Evolutionary conservation across 192 early-diverging fungal species (phyloP).

Genomic region (Dimargaris xerosporica): DNA sequence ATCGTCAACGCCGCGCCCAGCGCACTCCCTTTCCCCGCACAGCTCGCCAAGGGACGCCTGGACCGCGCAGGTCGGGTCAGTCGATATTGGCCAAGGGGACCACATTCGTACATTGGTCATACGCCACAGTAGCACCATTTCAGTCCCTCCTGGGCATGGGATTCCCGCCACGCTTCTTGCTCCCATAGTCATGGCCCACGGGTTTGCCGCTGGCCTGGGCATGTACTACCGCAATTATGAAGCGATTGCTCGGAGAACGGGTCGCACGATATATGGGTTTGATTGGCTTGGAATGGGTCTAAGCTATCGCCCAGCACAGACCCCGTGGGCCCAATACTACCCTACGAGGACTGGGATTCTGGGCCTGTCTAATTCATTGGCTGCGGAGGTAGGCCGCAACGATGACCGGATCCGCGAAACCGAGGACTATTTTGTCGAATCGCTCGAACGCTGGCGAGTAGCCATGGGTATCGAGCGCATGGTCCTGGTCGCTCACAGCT

Average conservation of each 20-base stretch:
- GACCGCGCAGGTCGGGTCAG: neutral
- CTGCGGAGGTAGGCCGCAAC: conserved; percentile 25
- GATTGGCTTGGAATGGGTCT: conserved; percentile 97
- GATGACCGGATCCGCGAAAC: conserved; percentile 33
- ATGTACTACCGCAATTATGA: conserved; percentile 29
- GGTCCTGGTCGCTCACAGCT: conserved; percentile 66
- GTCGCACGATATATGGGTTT: conserved; percentile 21
- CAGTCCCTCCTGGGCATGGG: neutral
- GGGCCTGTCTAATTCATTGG: neutral
- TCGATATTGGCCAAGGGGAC: neutral
- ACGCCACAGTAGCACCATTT: neutral
- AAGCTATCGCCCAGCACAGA: conserved; percentile 54
- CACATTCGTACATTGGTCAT: neutral
- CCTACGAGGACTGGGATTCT: neutral
- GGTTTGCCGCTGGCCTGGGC: conserved; percentile 30
- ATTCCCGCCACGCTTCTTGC: neutral
- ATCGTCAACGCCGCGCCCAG: no score
- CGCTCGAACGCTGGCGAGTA: conserved; percentile 76
- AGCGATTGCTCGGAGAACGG: conserved; percentile 21
- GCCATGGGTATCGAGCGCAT: conserved; percentile 64
- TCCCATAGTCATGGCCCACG: conserved; percentile 24
- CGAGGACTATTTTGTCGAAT: conserved; percentile 78
- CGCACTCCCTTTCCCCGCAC: no score
- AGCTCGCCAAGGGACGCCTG: neutral
- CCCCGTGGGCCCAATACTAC: conserved; percentile 21